Evolutionary conservation across 768 basidiomycete species (phyloP).

Genomic region (Tephrocybe sp.): DNA sequence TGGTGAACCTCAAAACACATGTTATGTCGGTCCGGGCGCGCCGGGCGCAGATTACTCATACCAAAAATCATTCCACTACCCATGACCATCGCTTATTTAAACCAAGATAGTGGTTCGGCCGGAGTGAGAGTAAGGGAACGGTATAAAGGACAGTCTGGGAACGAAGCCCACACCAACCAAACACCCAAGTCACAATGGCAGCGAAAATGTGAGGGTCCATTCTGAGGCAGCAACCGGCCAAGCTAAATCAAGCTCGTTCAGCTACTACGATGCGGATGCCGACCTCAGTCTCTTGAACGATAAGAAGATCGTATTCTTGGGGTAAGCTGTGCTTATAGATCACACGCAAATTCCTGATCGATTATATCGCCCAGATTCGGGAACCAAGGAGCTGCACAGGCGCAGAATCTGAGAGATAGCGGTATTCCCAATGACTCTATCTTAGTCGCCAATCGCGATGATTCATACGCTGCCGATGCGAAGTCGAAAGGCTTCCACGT

Average conservation of each 20-base stretch:
- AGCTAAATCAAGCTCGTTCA: no score
- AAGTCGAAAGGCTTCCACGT: conserved; percentile 57
- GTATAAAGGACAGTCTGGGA: not conserved
- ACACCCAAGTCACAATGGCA: conserved; percentile 27
- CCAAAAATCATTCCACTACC: not conserved
- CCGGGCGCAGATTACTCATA: not conserved
- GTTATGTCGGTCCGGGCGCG: conserved; percentile 1
- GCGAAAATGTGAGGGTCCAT: conserved; percentile 56
- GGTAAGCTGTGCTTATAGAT: conserved; percentile 32
- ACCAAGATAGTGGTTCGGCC: not conserved
- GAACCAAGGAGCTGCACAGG: conserved; percentile 67
- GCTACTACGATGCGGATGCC: conserved; percentile 66
- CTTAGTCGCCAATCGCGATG: conserved; percentile 55
- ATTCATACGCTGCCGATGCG: conserved; percentile 58
- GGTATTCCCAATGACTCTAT: conserved; percentile 64
- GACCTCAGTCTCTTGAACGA: conserved; percentile 44
- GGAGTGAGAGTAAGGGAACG: not conserved
- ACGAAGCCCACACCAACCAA: not conserved
- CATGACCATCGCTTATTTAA: conserved; percentile 2
- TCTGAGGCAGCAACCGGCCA: no score
- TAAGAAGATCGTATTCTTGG: conserved; percentile 61
- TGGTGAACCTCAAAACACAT: no score
- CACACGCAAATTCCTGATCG: not conserved
- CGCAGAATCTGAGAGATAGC: conserved; percentile 63
- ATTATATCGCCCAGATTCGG: conserved; percentile 45